phyloP scores from a whole-genome alignment of 176 grass and related monocot species.

The Avena atlantica region DNA sequence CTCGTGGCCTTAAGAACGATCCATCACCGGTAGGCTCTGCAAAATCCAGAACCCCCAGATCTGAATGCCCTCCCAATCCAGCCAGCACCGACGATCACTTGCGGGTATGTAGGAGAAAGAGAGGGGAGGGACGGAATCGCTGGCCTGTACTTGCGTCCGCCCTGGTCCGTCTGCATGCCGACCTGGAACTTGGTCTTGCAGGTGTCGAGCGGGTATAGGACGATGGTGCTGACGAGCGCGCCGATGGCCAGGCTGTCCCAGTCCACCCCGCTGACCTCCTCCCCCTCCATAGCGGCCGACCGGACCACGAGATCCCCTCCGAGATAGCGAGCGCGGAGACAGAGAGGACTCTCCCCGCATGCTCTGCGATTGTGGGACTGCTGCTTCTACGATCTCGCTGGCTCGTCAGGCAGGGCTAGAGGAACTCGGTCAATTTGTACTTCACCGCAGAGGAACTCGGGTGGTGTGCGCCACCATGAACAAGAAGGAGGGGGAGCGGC shows the following conservation, averaged over 20 bases:
- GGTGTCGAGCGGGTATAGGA: constrained; percentile 94
- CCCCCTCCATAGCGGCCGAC: constrained; percentile 27
- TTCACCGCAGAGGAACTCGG: too few relatives aligned
- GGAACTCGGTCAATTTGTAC: too few relatives aligned
- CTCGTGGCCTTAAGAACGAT: background rate
- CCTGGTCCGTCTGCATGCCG: constrained; percentile 69
- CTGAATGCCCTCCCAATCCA: background rate
- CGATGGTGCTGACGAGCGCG: constrained; percentile 90
- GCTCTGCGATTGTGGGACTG: background rate
- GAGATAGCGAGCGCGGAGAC: background rate
- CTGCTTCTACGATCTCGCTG: background rate
- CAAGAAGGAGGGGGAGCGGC: too few relatives aligned
- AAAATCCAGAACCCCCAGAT: background rate
- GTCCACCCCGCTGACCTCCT: constrained; percentile 57
- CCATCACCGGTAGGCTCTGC: background rate
- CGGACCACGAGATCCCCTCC: background rate
- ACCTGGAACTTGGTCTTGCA: constrained; percentile 98
- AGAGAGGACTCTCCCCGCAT: background rate
- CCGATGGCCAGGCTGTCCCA: constrained; percentile 93
- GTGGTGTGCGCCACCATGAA: too few relatives aligned
- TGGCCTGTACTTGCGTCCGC: constrained; percentile 83
- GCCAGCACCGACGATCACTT: background rate
- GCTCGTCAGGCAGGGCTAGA: background rate
- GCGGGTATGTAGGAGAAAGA: background rate
- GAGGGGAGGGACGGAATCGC: background rate